These are phyloP conservation scores for Orbilia javanica DNA, from an alignment of 2,329 filamentous ascomycete genomes.

Conservation along the genomic window DNA sequence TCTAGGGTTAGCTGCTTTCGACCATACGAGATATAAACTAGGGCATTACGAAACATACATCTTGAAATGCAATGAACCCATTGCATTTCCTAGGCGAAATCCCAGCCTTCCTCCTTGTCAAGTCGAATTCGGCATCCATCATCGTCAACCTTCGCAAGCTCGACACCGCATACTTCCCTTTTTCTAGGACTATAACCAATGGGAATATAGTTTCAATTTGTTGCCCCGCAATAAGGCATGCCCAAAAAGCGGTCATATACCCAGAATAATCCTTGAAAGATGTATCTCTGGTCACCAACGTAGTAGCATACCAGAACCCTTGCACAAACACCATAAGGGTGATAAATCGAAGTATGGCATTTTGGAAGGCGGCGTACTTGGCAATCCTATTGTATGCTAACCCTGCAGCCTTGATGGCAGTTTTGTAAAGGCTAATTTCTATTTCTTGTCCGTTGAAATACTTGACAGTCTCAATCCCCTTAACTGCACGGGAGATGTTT, in stretches of 20 bases:
- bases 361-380: conserved; percentile 77
- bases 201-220: conserved; percentile 80
- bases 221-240: conserved; percentile 80
- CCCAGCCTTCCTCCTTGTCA: conserved; percentile 31
- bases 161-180: conserved; percentile 80
- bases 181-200: conserved; percentile 81
- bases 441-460: conserved; percentile 80
- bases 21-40: neutral
- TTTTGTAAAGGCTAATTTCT: conserved; percentile 76
- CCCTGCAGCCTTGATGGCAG: conserved; percentile 72
- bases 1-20: neutral
- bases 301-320: conserved; percentile 88
- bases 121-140: conserved; percentile 42
- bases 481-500: conserved; percentile 75
- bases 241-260: conserved; percentile 83
- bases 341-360: conserved; percentile 79
- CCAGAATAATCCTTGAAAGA: conserved; percentile 70
- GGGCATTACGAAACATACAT: conserved; percentile 69
- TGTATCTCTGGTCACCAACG: conserved; percentile 74
- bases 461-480: conserved; percentile 86
- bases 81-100: conserved; percentile 67
- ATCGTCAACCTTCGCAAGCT: conserved; percentile 68
- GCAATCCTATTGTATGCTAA: conserved; percentile 77
- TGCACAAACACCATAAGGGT: conserved; percentile 83
- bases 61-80: conserved; percentile 77